Evolutionary conservation across 2,329 filamentous ascomycete species (phyloP), one percentile per base, ranked within the genome.

Genomic region (Bipolaris oryzae): DNA sequence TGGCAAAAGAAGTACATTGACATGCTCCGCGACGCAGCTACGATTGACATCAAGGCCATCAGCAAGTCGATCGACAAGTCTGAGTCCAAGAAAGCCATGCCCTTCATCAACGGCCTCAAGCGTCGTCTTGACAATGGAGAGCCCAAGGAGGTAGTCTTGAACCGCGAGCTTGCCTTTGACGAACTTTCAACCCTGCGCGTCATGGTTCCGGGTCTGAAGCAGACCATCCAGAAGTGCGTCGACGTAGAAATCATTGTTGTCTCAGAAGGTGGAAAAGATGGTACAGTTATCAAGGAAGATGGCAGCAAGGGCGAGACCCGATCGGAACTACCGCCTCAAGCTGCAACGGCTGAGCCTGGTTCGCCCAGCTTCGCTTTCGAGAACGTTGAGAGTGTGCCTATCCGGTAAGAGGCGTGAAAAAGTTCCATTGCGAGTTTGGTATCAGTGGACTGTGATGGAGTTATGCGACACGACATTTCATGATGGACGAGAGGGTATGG

Each of bases 51-150:
- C 75, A 96, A 96, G 81, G 87, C 86, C 54, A 81, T 97, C 44
- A 90, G 87, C 69, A 87, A 87, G 64, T 85, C 87, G 72, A 88
- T 97, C 55, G 87, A 87, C 66, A 96, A 96, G 82, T 83, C 92
- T 72, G 91, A 96, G 79, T 92, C 92, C 84, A 99, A 98, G 86
- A 95, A 96, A 80, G 94, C 92, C 2, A 98, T 98, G 94, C 95
- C 95, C 0, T 98, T 97, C 72, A 88, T 97, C 47, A 93, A 98
- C 79, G 79, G 76, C 6, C 81, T 98, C 58, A 97, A 97, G 88
- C 90, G 86, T 76, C 87, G 91, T 50, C 84, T 99, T 53, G 82
- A 92, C 55, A 74, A 75, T 35, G 82, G 83, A 47, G 89, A 90
- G 60, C 87, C 94, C 13, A 80, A 86, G 1, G 81, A 84, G 21